These are phyloP conservation scores for Colletotrichum sp. DNA, from an alignment of 2,329 filamentous ascomycete genomes.

Conservation along the genomic window DNA sequence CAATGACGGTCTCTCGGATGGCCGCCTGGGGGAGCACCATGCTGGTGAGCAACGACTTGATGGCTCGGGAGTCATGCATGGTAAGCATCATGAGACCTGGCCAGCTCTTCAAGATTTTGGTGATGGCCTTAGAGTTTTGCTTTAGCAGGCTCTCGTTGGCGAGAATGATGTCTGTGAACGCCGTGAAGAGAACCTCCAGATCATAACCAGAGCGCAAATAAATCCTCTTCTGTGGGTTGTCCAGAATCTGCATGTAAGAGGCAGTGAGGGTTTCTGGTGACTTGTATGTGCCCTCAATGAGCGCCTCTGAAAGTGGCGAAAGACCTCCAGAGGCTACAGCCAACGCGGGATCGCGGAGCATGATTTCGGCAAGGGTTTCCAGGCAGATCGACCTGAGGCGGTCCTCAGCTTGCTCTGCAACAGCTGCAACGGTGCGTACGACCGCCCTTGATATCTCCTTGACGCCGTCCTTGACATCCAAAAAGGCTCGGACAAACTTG, in stretches of 20 bases:
- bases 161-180: slow-evolving; percentile 83
- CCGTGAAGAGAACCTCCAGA: slow-evolving; percentile 86
- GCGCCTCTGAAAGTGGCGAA: slow-evolving; percentile 85
- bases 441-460: slow-evolving; percentile 86
- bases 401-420: slow-evolving; percentile 89
- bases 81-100: slow-evolving; percentile 87
- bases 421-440: slow-evolving; percentile 86
- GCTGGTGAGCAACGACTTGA: slow-evolving; percentile 76
- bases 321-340: slow-evolving; percentile 86
- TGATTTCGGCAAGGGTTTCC: slow-evolving; percentile 89
- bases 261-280: slow-evolving; percentile 87
- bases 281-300: slow-evolving; percentile 90
- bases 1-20: slow-evolving; percentile 79
- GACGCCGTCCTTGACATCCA: slow-evolving; percentile 93
- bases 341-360: slow-evolving; percentile 83
- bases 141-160: slow-evolving; percentile 71
- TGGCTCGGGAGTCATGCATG: slow-evolving; percentile 85
- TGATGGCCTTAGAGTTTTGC: slow-evolving; percentile 90
- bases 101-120: slow-evolving; percentile 92
- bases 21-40: slow-evolving; percentile 61
- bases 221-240: slow-evolving; percentile 79
- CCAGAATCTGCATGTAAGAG: slow-evolving; percentile 89
- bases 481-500: slow-evolving; percentile 93
- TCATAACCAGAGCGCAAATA: slow-evolving; percentile 90
- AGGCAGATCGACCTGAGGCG: slow-evolving; percentile 88